Evolutionary conservation across 495 filamentous ascomycete genomes (phyloP).

Genomic region (Gamarada debralockiae): DNA sequence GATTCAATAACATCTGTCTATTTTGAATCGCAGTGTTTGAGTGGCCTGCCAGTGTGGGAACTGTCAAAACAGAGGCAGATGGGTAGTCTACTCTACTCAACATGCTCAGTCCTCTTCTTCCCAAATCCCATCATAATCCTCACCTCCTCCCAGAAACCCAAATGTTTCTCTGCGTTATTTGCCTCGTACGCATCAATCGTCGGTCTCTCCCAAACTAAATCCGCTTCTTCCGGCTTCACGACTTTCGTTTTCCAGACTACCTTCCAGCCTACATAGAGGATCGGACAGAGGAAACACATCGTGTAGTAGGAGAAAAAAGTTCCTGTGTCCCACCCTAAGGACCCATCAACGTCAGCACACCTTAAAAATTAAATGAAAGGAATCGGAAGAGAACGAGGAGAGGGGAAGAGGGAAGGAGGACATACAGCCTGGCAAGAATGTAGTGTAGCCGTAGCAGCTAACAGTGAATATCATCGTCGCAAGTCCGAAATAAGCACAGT

Average conservation of each 20-base stretch:
- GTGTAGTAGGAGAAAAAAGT: conserved; percentile 75
- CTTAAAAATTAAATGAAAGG: background rate
- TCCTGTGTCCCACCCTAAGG: conserved; percentile 65
- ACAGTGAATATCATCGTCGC: conserved; percentile 12
- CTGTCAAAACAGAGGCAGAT: too few relatives aligned
- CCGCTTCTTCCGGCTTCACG: conserved; percentile 54
- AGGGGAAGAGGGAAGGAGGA: too few relatives aligned
- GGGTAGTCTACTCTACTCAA: background rate
- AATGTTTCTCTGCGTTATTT: conserved; percentile 22
- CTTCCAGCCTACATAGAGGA: conserved; percentile 71
- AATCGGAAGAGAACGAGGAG: background rate
- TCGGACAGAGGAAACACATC: conserved; percentile 65
- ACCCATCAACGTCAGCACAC: too few relatives aligned
- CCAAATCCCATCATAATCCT: conserved; percentile 32
- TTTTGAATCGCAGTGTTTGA: too few relatives aligned
- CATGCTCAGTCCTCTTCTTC: conserved; percentile 17
- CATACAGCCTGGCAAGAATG: conserved; percentile 13
- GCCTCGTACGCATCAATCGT: conserved; percentile 66
- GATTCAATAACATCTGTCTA: too few relatives aligned
- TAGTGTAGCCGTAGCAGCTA: conserved; percentile 10
- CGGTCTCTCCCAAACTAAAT: conserved; percentile 38
- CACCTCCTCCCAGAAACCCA: conserved; percentile 42
- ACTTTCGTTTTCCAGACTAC: conserved; percentile 58
- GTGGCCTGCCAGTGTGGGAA: too few relatives aligned
- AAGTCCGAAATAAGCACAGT: conserved; percentile 44